Base-by-base conservation (phyloP, 768 basidiomycete species). In the Suillus subaureus region DNA sequence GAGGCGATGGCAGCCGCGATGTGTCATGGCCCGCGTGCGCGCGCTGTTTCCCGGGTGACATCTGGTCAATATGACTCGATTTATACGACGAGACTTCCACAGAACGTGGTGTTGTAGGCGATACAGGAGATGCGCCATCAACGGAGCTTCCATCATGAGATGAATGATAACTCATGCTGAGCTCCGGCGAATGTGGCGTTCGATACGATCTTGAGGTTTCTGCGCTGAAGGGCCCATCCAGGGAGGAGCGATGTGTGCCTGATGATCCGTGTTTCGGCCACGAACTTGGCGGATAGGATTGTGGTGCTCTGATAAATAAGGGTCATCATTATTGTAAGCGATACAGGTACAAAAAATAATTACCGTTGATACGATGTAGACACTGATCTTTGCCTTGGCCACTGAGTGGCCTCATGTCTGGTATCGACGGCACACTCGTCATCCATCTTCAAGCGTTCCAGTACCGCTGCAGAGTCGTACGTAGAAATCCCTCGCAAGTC, bases 391-490 rank as follows among this genome's bases (percentile, higher is more conserved):
- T 83, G 78, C 67, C 82, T 79, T 49, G 75, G 69, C 78, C 81
- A 81, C 77, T 61, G 70, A 64, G 61, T 69, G 49, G 68, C 72
- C 28, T 67, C 70, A 37, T 43, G 43, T 72, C 76, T 35, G 70
- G 64, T 55, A 66, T 76, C 56, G 65, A 56, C 56, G 4, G 33
- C 1, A 13, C 31, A 61, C 43, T 83, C 80, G 61, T 88, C 88
- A 26, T 88, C 85, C 67, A 83, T 81, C 64, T 80, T 83, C n/a
- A 92, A 75, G 33, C 91, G 82, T 62, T 86, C 79, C 56, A 92
- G 75, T 8, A 92, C 90, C 7, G 89, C 86, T 6, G 87, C 85
- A 0, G 89, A 87, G 71, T 91, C 89, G 43, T 81, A 65, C 66
- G 80, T 74, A 70, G 77, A 73, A 26, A 84, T 76, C 3, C 87